These are phyloP conservation scores for Mycena olivaceomarginata DNA, from an alignment of 768 basidiomycete species.

Conservation along the genomic window DNA sequence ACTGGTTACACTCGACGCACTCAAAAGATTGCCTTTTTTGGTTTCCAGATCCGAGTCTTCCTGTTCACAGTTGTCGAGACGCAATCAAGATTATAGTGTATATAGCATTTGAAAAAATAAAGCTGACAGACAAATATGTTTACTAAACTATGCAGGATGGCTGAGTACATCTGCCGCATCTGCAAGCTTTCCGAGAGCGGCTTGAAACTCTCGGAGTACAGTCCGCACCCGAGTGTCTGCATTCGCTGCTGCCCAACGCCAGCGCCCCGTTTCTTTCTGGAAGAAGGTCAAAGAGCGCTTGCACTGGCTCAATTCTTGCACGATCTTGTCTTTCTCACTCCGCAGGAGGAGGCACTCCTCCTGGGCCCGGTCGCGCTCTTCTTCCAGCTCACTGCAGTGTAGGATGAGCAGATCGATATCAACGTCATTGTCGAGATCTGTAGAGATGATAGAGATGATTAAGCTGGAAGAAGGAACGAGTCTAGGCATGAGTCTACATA, in stretches of 20 bases:
- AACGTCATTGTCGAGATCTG: background rate
- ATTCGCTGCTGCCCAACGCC: constrained; percentile 8
- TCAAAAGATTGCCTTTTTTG: too few species aligned
- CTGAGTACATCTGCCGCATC: too few species aligned
- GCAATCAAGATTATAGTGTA: too few species aligned
- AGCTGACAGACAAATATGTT: too few species aligned
- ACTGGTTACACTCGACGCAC: too few species aligned
- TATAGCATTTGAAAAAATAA: too few species aligned
- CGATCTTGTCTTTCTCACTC: background rate
- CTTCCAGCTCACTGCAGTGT: background rate
- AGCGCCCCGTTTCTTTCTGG: background rate
- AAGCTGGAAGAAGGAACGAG: background rate
- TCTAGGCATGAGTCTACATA: too few species aligned
- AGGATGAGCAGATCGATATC: constrained; percentile 6
- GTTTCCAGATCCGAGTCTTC: too few species aligned
- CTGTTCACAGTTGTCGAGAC: too few species aligned
- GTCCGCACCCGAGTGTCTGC: background rate
- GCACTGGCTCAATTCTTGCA: background rate
- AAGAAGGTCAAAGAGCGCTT: background rate
- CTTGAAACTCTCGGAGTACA: background rate
- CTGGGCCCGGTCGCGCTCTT: background rate
- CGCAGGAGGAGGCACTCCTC: background rate
- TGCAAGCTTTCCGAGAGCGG: too few species aligned
- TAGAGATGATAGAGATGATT: background rate
- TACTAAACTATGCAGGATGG: too few species aligned